Base-by-base conservation (phyloP, 495 filamentous ascomycete genomes). In the Aspergillus biplanus region DNA sequence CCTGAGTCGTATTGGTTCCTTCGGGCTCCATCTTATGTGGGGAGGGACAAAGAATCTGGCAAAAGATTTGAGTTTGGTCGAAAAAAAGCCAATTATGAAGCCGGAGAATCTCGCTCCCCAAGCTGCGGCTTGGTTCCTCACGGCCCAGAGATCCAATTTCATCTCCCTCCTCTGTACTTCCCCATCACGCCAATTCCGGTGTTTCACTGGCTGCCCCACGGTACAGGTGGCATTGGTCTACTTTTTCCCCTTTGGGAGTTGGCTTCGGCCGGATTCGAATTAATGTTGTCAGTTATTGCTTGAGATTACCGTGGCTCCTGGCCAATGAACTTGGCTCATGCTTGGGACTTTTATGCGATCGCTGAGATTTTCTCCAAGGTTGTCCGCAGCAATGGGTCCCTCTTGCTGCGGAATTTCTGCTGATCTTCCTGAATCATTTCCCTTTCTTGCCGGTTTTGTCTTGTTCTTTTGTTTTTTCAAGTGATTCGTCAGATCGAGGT, bases 1-100 rank as follows among this genome's bases (percentile, higher is more conserved):
- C 59, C n/a, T 50, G 52, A 34, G 3, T 18, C 12, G 39, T 8
- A 56, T 56, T 56, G 39, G 59, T 18, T 33, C 16, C 21, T 39
- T 56, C 7, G 31, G 33, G 13, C 31, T 18, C 47, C 47, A 21
- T 50, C 27, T 18, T 9, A 18, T 18, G 47, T 27, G 21, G 3
- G 16, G 11, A 31, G 47, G 47, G 27, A 50, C 21, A 49, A 49
- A 49, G 39, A 11, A 44, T 15, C 16, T 8, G 47, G 21, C 11
- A 11, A 31, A 21, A 18, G 11, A 50, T 27, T 27, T 50, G 47
- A 27, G 16, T 50, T 50, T 50, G 1, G 5, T 50, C 47, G 47
- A 9, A 31, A 50, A 50, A 50, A 50, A 50, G 21, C 2, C 18
- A 50, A 18, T 21, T 5, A 27, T 27, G 47, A 31, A 11, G 16